phyloP scores from a whole-genome alignment of 2,329 filamentous ascomycete genomes.

The Pyrenophora tritici-repentis region DNA sequence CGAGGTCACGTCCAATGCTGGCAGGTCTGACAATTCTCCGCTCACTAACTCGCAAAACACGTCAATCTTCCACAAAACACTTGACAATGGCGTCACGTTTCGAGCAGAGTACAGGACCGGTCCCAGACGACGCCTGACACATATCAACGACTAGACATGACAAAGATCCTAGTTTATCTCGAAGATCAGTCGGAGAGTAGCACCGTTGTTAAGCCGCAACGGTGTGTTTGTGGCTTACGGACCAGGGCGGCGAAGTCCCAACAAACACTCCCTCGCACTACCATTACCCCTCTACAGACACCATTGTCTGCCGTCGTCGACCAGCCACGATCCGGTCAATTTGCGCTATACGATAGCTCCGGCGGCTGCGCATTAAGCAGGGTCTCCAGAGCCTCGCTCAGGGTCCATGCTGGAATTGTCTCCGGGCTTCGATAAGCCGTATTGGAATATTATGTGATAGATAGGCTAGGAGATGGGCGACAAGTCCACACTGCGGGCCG shows the following conservation, averaged over 20 bases:
- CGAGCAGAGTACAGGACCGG: not conserved
- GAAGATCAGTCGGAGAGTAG: constrained; percentile 7
- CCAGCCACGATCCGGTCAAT: constrained; percentile 3
- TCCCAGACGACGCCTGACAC: constrained; percentile 3
- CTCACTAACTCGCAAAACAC: not conserved
- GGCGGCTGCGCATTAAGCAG: constrained; percentile 5
- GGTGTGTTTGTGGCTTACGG: constrained; percentile 10
- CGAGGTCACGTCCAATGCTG: constrained; percentile 5
- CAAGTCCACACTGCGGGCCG: constrained; percentile 23
- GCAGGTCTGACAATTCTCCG: constrained; percentile 2
- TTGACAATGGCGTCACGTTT: not conserved
- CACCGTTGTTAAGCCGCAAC: constrained; percentile 16
- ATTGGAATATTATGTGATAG: constrained; percentile 15
- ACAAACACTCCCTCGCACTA: constrained; percentile 10
- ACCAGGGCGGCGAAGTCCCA: constrained; percentile 19
- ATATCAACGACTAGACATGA: not conserved
- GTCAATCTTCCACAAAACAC: too few relatives aligned
- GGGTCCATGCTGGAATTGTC: constrained; percentile 5
- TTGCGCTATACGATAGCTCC: not conserved
- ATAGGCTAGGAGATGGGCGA: constrained; percentile 10
- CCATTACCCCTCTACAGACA: constrained; percentile 8
- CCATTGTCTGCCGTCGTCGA: not conserved
- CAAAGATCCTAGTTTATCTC: not conserved
- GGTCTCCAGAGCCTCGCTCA: constrained; percentile 6
- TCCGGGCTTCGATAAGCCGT: constrained; percentile 6